A percentile compares a stretch with the other conserved stretches of the same genome.
These are phyloP conservation scores for Alternaria solani DNA, from an alignment of 2,329 filamentous ascomycete species.

Conservation along the genomic window DNA sequence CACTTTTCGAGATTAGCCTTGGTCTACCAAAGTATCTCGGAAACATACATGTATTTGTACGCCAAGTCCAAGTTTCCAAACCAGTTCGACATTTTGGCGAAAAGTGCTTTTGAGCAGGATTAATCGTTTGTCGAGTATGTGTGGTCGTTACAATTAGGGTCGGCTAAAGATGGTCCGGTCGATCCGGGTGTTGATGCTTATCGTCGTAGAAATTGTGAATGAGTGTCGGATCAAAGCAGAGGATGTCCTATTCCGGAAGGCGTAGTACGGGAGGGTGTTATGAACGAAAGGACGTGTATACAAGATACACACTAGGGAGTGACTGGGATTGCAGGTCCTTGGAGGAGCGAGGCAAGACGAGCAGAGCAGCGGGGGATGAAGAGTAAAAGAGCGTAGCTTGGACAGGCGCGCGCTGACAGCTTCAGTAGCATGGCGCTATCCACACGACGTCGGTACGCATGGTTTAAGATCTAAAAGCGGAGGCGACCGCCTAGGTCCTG, in stretches of 20 bases:
- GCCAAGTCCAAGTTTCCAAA: conserved; percentile 47
- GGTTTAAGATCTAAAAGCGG: conserved; percentile 46
- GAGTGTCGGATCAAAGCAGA: conserved; percentile 28
- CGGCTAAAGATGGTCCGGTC: not conserved
- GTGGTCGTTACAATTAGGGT: not conserved
- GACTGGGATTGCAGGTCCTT: conserved; percentile 31
- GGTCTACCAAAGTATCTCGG: not conserved
- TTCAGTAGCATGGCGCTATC: conserved; percentile 38
- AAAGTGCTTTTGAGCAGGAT: not conserved
- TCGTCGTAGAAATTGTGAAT: not conserved
- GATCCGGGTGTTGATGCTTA: not conserved
- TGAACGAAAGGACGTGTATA: conserved; percentile 49
- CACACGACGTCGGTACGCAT: conserved; percentile 34
- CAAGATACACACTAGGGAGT: conserved; percentile 39
- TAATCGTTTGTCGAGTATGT: not conserved
- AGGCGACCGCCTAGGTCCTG: conserved; percentile 35
- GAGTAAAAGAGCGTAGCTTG: conserved; percentile 38
- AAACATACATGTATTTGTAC: conserved; percentile 49
- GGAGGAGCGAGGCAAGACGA: conserved; percentile 24
- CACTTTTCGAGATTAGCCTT: conserved; percentile 33
- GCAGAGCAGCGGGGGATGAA: conserved; percentile 27
- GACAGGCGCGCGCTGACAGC: conserved; percentile 28
- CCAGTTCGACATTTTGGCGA: conserved; percentile 32
- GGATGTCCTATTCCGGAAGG: conserved; percentile 20
- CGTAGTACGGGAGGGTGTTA: conserved; percentile 13